Percentiles rank a stretch among this genome's conserved stretches.
These are phyloP conservation scores for Penicillium nucicola DNA, from an alignment of 495 filamentous ascomycete genomes.

Conservation along the genomic window DNA sequence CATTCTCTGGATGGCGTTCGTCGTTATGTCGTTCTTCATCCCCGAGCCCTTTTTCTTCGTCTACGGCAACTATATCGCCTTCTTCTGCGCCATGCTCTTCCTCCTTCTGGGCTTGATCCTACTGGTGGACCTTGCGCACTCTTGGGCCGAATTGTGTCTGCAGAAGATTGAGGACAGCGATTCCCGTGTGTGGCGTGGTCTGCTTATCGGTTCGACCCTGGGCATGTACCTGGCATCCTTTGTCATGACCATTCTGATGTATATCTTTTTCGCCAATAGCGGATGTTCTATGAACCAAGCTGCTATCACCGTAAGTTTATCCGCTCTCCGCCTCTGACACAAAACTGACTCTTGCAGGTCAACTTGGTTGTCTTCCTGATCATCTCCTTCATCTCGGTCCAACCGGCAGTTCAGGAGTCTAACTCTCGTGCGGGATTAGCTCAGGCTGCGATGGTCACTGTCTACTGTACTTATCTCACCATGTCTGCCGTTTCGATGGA, in stretches of 20 bases:
- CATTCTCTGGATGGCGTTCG: slow-evolving; percentile 78
- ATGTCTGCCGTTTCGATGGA: slow-evolving; percentile 99
- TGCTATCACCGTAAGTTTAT: slow-evolving; percentile 54
- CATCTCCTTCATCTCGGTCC: slow-evolving; percentile 81
- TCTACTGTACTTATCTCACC: slow-evolving; percentile 98
- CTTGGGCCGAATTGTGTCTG: slow-evolving; percentile 96
- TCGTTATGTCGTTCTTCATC: slow-evolving; percentile 92
- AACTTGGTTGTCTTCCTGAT: slow-evolving; percentile 82
- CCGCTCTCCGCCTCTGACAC: not conserved
- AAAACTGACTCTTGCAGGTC: slow-evolving; percentile 48
- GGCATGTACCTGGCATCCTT: slow-evolving; percentile 90
- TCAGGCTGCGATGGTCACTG: slow-evolving; percentile 94
- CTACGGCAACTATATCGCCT: slow-evolving; percentile 92
- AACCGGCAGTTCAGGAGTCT: slow-evolving; percentile 84
- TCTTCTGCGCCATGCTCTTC: slow-evolving; percentile 89
- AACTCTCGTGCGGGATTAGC: slow-evolving; percentile 92
- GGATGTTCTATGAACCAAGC: slow-evolving; percentile 94
- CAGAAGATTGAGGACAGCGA: slow-evolving; percentile 89
- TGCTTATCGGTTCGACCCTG: slow-evolving; percentile 88
- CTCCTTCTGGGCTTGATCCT: slow-evolving; percentile 88
- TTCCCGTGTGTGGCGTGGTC: slow-evolving; percentile 74
- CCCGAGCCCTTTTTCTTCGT: slow-evolving; percentile 93
- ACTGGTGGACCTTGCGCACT: slow-evolving; percentile 91
- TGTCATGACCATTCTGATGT: slow-evolving; percentile 94
- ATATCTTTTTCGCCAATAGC: slow-evolving; percentile 85